Evolutionary conservation across 176 grass and related monocot species (phyloP).

Genomic region (Bromus sterilis): DNA sequence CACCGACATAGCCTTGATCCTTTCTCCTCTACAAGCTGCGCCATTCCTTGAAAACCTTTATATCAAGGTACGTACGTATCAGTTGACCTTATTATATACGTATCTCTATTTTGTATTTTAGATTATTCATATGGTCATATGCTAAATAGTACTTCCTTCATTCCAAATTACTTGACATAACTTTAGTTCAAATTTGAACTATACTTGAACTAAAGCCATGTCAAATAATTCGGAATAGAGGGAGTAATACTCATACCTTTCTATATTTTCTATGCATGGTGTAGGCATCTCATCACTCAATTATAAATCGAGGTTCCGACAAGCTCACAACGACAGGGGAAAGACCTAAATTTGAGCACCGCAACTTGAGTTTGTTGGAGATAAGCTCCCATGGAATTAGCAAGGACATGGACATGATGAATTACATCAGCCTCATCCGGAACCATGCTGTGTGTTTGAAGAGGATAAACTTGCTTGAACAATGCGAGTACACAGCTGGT

Average conservation of each 20-base stretch:
- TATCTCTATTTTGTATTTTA: too few species aligned
- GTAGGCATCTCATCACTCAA: neutral
- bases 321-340: neutral
- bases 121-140: too few species aligned
- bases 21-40: neutral
- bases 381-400: neutral
- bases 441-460: neutral
- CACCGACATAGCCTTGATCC: neutral
- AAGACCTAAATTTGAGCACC: neutral
- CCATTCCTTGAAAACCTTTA: neutral
- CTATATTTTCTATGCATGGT: too few species aligned
- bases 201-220: too few species aligned
- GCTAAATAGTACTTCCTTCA: too few species aligned
- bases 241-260: too few species aligned
- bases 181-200: too few species aligned
- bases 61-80: neutral
- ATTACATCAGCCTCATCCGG: neutral
- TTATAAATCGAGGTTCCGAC: neutral
- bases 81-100: too few species aligned
- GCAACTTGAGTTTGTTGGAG: neutral
- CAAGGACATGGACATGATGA: neutral
- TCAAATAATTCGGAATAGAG: too few species aligned
- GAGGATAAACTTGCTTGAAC: neutral
- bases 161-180: too few species aligned
- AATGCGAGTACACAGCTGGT: neutral